A percentile compares a stretch with the other conserved stretches of the same genome.
These are phyloP conservation scores for Staphylotrichum tortipilum DNA, from an alignment of 495 filamentous ascomycete species.

Conservation along the genomic window DNA sequence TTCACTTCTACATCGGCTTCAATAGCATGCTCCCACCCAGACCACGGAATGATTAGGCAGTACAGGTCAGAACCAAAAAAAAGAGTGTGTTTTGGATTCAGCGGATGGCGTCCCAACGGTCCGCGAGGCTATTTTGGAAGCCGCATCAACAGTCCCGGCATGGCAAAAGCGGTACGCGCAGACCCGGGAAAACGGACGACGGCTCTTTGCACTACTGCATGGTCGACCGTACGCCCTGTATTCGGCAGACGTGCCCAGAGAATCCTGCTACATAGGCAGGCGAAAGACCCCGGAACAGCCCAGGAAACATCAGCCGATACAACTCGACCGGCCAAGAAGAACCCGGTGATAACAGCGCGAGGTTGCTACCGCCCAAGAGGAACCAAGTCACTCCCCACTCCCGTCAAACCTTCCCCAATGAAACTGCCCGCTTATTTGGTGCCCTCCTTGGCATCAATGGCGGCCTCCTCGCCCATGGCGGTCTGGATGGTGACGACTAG, in stretches of 20 bases:
- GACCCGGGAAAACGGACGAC: slow-evolving; percentile 27
- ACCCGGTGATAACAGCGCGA: slow-evolving; percentile 8
- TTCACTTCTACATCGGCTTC: no score
- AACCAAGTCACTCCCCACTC: slow-evolving; percentile 9
- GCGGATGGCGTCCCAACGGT: slow-evolving; percentile 19
- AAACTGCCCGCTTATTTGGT: slow-evolving; percentile 33
- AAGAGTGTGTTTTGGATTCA: slow-evolving; percentile 24
- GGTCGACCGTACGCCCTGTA: slow-evolving; percentile 8
- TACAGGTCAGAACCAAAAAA: no score
- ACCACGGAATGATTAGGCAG: no score
- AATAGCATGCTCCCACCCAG: no score
- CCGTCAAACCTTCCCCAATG: neutral
- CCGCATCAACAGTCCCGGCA: slow-evolving; percentile 16
- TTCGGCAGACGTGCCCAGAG: slow-evolving; percentile 18
- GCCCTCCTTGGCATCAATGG: slow-evolving; percentile 90
- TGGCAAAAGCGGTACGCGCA: slow-evolving; percentile 10
- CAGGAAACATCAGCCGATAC: slow-evolving; percentile 22
- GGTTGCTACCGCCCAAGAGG: slow-evolving; percentile 9
- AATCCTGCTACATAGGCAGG: slow-evolving; percentile 9
- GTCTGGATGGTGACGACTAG: slow-evolving; percentile 83
- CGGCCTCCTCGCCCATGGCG: slow-evolving; percentile 91
- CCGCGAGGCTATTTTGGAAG: slow-evolving; percentile 24
- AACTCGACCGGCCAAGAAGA: slow-evolving; percentile 11
- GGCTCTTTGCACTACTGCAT: slow-evolving; percentile 18
- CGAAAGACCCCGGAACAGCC: slow-evolving; percentile 17